phyloP scores from a whole-genome alignment of 2,329 filamentous ascomycete species.

The Penicillium sp. region DNA sequence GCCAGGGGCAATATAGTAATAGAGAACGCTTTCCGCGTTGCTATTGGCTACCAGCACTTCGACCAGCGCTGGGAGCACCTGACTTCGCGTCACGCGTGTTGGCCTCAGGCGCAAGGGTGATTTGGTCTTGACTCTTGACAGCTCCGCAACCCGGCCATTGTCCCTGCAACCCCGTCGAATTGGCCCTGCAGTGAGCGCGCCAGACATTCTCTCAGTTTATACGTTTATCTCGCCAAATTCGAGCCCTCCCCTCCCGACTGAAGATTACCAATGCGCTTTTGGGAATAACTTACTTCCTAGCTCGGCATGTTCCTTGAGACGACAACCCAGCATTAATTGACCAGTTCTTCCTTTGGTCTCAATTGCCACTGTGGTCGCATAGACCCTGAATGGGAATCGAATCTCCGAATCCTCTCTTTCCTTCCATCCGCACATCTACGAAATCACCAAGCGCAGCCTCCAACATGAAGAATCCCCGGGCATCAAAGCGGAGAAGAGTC shows the following conservation, averaged over 20 bases:
- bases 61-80: constrained; percentile 27
- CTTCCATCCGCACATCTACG: neutral
- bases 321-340: constrained; percentile 4
- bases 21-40: too few relatives aligned
- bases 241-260: neutral
- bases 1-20: too few relatives aligned
- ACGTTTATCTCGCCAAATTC: neutral
- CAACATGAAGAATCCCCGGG: constrained; percentile 38
- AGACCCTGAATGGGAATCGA: neutral
- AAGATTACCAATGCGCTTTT: neutral
- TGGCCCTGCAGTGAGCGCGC: neutral
- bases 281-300: constrained; percentile 1
- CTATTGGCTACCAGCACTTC: too few relatives aligned
- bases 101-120: constrained; percentile 39
- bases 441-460: neutral
- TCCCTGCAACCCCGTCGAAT: neutral
- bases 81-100: constrained; percentile 36
- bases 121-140: too few relatives aligned
- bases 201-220: neutral
- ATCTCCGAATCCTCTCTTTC: neutral
- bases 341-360: neutral
- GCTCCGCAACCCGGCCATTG: constrained; percentile 8
- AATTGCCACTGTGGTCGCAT: neutral
- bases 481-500: constrained; percentile 42
- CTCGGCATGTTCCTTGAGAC: constrained; percentile 4